Percentiles rank a stretch among this genome's conserved stretches.
phyloP scores from a whole-genome alignment of 345 rosid species.

The Eucalyptus coolabah region DNA sequence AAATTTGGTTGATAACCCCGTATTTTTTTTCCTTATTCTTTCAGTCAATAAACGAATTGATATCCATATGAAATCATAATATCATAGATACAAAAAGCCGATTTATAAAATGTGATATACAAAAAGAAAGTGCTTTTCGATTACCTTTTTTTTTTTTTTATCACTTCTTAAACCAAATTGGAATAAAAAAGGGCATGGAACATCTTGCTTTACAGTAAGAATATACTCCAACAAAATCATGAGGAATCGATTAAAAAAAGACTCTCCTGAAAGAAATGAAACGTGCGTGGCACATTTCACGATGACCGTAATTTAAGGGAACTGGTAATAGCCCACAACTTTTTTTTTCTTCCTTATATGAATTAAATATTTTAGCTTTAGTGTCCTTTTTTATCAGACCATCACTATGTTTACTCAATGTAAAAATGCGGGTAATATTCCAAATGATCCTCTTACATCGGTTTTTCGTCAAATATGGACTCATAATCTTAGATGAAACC shows the following conservation, averaged over 20 bases:
- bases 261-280: no score
- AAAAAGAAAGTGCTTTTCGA: not conserved
- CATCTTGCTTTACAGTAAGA: not conserved
- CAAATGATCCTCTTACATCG: no score
- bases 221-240: no score
- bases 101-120: no score
- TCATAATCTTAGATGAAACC: no score
- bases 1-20: no score
- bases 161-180: not conserved
- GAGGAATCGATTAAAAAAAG: not conserved
- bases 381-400: not conserved
- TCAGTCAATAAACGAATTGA: no score
- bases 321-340: not conserved
- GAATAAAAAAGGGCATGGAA: not conserved
- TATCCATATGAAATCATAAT: not conserved
- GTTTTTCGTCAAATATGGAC: no score
- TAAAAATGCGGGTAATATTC: no score
- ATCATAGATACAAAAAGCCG: not conserved
- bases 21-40: not conserved
- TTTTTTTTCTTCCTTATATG: not conserved
- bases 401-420: not conserved
- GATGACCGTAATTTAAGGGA: no score
- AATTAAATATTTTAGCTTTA: not conserved
- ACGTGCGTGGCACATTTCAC: not conserved
- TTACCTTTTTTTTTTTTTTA: no score